Base-by-base conservation (phyloP, 2,329 filamentous ascomycete genomes). In the Drechslerella dactyloides region DNA sequence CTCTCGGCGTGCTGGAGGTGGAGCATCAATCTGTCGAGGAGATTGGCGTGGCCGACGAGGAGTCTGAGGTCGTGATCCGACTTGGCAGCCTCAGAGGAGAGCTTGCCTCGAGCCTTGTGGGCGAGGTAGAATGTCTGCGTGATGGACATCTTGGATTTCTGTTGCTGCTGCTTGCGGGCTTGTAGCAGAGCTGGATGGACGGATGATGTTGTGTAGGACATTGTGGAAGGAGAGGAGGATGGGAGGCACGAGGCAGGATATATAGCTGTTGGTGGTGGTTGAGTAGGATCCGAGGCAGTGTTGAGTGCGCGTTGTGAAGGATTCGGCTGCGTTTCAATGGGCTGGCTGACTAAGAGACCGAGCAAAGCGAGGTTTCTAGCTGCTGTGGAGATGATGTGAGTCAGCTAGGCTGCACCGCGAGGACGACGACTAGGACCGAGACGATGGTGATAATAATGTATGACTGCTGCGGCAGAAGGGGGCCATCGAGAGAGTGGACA, bases 111-210 rank as follows among this genome's bases (percentile, higher is more conserved):
- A 79, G 94, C 94, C 82, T 93, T 93, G 85, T 96, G 93, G 80
- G 94, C 94, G 78, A 97, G 89, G 84, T 91, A 96, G 89, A 97
- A 99, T 74, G 93, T 97, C 83, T 97, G 92, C 27, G 93, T 96
- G 83, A 97, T 89, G 80, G 90, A 96, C 94, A 97, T 97, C 83
- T 89, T 93, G 19, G 66, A 59, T 64, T 63, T 44, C 64, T 70
- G 37, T 42, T 44, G 50, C 58, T 42, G 37, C 37, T 42, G 63
- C 59, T 70, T 69, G 48, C 58, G 65, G 53, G 58, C 53, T 69
- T 69, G 65, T 63, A 69, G 40, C 46, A 63, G 15, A 30, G 65
- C 57, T 35, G 65, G 65, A 33, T 69, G 65, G 23, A 69, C 19
- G 7, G 46, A 27, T 2, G 17, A 27, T 19, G 23, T 51, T 11